Evolutionary conservation across 2,329 filamentous ascomycete genomes (phyloP), one percentile per base, ranked within the genome.

Genomic region (Colletotrichum limetticola): DNA sequence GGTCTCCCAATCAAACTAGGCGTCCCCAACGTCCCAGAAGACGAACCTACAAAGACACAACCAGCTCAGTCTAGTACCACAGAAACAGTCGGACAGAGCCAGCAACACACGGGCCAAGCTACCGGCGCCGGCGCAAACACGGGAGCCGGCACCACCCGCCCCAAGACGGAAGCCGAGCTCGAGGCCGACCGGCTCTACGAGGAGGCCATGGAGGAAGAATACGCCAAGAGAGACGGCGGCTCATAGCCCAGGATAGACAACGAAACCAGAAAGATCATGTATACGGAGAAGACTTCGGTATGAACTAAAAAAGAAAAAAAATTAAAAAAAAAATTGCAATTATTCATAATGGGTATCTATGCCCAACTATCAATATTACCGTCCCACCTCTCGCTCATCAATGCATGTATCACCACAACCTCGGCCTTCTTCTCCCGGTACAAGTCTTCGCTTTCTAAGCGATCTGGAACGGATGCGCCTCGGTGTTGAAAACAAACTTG

Each of bases 141-240:
- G 0, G 86, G 86, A n/a, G 86, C 86, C 0, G 86, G 85, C 1
- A 81, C 78, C 5, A 86, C 84, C 14, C 78, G 86, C 68, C 79
- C 83, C 52, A 88, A 88, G 82, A 88, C 86, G 0, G 84, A 85
- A 60, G 85, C 80, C 3, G 86, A 89, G 79, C 74, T 83, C 69
- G 85, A 87, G 75, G 87, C 87, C 1, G 87, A 89, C 75, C 78
- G 83, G 28, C 68, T 83, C 53, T 89, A 89, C 65, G 86, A 88
- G 72, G 87, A 88, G 79, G 79, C 81, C 4, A 88, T 89, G 78
- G 87, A 89, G 81, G 87, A 89, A 56, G 87, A 89, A 79, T 89
- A 89, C 74, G 87, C 87, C 57, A 89, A 88, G 83, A 79, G 86
- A 49, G 87, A 89, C 64, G 87, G 87, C 7, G 87, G 87, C 32